Evolutionary conservation across 495 filamentous ascomycete genomes (phyloP).

Genomic region (Bacidia rubella): DNA sequence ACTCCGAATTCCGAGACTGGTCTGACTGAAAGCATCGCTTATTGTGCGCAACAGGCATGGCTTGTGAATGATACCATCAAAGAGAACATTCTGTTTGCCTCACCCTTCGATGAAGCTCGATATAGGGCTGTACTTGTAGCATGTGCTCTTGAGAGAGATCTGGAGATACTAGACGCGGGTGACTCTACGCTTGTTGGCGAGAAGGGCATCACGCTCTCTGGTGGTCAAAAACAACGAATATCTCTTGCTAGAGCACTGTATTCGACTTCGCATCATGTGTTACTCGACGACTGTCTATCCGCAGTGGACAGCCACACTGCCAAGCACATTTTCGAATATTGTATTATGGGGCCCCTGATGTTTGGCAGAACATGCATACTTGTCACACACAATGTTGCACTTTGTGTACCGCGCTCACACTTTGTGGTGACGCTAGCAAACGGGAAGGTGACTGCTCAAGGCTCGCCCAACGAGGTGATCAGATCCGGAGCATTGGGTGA

Average conservation of each 20-base stretch:
- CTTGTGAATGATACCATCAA: constrained; percentile 92
- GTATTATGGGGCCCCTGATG: constrained; percentile 86
- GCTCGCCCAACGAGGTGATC: constrained; percentile 60
- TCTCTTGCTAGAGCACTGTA: constrained; percentile 90
- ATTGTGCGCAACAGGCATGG: constrained; percentile 97
- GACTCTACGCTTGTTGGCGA: constrained; percentile 93
- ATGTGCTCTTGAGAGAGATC: constrained; percentile 84
- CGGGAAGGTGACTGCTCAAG: constrained; percentile 65
- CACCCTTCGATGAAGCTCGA: constrained; percentile 64
- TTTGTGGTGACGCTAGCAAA: constrained; percentile 81
- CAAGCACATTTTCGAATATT: constrained; percentile 94
- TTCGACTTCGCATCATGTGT: constrained; percentile 74
- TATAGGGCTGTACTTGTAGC: constrained; percentile 82
- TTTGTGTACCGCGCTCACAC: constrained; percentile 66
- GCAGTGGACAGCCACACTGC: constrained; percentile 98
- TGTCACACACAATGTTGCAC: constrained; percentile 86
- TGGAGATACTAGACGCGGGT: constrained; percentile 82
- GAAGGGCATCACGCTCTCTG: constrained; percentile 92
- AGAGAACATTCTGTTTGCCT: constrained; percentile 91
- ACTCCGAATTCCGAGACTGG: constrained; percentile 70
- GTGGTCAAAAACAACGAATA: constrained; percentile 95
- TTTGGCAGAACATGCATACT: constrained; percentile 77
- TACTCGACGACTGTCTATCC: constrained; percentile 92
- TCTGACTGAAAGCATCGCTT: constrained; percentile 82
- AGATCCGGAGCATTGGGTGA: constrained; percentile 75